Conservation (phyloP, 192 early-diverging fungal genomes). For the Backusella australiensis region DNA sequence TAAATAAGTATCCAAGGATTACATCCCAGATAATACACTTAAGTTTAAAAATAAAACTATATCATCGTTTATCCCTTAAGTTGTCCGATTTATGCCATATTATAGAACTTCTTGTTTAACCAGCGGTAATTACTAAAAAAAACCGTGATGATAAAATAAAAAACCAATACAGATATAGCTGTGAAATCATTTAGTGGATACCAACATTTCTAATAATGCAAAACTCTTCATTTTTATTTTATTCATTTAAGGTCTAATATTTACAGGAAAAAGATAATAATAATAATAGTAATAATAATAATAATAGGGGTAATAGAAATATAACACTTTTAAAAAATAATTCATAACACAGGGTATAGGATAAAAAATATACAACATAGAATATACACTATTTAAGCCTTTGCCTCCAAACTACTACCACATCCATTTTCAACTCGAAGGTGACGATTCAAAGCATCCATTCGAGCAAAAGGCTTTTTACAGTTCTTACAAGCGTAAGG, state of each 20-base stretch:
- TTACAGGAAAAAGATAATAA: neutral
- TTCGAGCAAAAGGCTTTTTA: slow-evolving; percentile 68
- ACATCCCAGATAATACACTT: too few species aligned
- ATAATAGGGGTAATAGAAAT: neutral
- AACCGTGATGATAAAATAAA: too few species aligned
- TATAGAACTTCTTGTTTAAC: too few species aligned
- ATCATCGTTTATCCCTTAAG: too few species aligned
- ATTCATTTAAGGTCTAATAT: neutral
- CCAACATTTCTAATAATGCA: neutral
- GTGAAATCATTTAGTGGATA: too few species aligned
- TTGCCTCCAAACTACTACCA: slow-evolving; percentile 1
- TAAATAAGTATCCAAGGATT: too few species aligned
- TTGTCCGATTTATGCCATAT: too few species aligned
- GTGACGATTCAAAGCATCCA: slow-evolving; percentile 77
- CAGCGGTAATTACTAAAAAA: too few species aligned
- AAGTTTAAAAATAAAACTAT: too few species aligned
- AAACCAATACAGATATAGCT: too few species aligned
- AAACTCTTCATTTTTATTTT: neutral
- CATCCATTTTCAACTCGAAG: slow-evolving; percentile 36
- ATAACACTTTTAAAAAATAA: neutral
- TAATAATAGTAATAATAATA: neutral
- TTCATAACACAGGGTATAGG: neutral
- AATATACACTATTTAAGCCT: slow-evolving; percentile 3
- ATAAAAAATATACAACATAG: neutral
- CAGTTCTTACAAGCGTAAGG: slow-evolving; percentile 70